Evolutionary conservation across 2,329 filamentous ascomycete species (phyloP), one percentile per base, ranked within the genome.

Genomic region (Xylaria polymorpha): DNA sequence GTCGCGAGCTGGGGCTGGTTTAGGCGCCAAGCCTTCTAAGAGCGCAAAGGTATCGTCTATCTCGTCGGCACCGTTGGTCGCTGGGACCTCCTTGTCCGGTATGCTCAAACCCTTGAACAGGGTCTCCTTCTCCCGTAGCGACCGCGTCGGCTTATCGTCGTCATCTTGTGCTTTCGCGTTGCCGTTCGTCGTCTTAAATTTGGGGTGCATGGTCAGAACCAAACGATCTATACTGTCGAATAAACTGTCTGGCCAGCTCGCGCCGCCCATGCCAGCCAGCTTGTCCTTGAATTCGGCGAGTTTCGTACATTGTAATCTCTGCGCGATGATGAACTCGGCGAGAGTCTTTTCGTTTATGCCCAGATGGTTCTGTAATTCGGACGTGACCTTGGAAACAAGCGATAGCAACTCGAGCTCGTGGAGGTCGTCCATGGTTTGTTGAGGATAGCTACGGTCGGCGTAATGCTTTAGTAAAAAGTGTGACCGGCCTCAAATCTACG

Each of bases 41-140:
- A 97, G 86, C 0, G 94, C 94, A 75, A 99, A 89, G 0, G 96
- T 97, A 80, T 99, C 94, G 77, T 98, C 96, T 77, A 98, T 91
- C 22, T 89, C 92, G 77, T 93, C 92, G 1, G 82, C 83, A 67
- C 83, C 83, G 55, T 79, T 78, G 25, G 68, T 35, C 9, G 75
- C 76, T 35, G 74, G 74, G 0, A 78, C 77, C 39, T 90, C 86
- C 77, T 90, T 91, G 80, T 99, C 95, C 1, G 95, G 94, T 55
- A 99, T 87, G 8, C 94, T 88, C 60, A 99, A 86, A 0, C 94
- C 97, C 75, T 91, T 94, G 81, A 99, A 99, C n/a, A 97, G 88
- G 64, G 92, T 90, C 65, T 91, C 90, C 81, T 96, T 97, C 78
- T 92, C 90, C 72, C 92, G 89, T 3, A 89, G 74, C 1, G 86